Conservation (phyloP, 257 asterid genomes). For the Jaltomata sinuosa region DNA sequence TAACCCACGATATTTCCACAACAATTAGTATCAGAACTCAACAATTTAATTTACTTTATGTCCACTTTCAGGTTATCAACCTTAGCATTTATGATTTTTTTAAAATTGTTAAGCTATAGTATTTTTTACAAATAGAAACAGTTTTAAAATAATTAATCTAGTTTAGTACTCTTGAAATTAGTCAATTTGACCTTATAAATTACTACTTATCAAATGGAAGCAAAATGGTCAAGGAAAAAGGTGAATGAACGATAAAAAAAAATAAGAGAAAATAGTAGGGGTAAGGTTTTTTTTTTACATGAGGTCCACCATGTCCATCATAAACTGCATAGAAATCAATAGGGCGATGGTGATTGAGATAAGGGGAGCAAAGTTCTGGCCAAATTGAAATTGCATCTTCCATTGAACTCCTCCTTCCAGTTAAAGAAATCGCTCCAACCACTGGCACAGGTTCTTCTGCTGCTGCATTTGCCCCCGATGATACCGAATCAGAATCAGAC, state of each 20-base stretch:
- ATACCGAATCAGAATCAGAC: background rate
- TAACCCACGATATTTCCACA: too few species aligned
- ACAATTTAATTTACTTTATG: too few species aligned
- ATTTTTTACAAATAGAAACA: too few species aligned
- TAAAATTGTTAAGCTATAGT: too few species aligned
- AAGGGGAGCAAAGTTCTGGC: background rate
- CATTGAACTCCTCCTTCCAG: constrained; percentile 11
- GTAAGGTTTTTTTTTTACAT: background rate
- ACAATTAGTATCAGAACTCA: too few species aligned
- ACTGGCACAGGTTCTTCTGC: background rate
- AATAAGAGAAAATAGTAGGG: too few species aligned
- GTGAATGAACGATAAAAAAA: background rate
- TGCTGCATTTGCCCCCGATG: background rate
- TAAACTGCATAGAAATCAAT: constrained; percentile 12
- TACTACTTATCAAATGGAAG: background rate
- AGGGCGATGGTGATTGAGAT: background rate
- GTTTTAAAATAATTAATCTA: too few species aligned
- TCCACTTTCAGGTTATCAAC: too few species aligned
- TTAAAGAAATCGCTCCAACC: constrained; percentile 2
- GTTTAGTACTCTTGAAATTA: too few species aligned
- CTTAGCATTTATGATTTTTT: too few species aligned
- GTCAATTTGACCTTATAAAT: background rate
- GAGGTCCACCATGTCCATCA: constrained; percentile 20
- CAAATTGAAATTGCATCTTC: constrained; percentile 5
- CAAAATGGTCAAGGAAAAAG: background rate